phyloP scores from a whole-genome alignment of 2,329 filamentous ascomycete genomes.

The Hymenoscyphus linearis region DNA sequence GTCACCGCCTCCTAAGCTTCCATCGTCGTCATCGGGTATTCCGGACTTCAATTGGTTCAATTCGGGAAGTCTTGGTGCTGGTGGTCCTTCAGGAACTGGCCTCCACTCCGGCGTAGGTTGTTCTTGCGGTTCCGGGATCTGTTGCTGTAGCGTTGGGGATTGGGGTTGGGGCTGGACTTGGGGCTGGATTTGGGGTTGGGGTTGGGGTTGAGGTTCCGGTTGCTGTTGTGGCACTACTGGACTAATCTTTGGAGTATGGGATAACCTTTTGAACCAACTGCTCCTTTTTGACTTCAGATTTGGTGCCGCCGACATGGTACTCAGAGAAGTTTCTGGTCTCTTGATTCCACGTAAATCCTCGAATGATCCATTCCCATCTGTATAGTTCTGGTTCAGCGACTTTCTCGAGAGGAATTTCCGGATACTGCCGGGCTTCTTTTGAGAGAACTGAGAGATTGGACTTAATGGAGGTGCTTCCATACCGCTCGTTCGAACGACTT shows the following conservation, averaged over 20 bases:
- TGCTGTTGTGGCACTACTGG: not conserved
- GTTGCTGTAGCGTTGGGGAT: no score
- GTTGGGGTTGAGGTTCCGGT: not conserved
- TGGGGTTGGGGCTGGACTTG: no score
- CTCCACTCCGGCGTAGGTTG: not conserved
- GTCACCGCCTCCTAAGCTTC: conserved; percentile 30
- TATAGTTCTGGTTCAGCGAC: conserved; percentile 32
- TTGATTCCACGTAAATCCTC: conserved; percentile 25
- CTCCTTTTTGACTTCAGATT: conserved; percentile 25
- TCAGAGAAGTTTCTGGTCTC: conserved; percentile 28
- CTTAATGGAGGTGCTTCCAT: conserved; percentile 21
- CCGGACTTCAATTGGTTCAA: conserved; percentile 30
- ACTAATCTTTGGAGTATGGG: conserved; percentile 8
- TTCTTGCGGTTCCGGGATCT: not conserved
- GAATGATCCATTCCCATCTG: conserved; percentile 23
- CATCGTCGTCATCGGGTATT: conserved; percentile 27
- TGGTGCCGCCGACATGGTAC: conserved; percentile 21
- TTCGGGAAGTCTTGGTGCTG: conserved; percentile 32
- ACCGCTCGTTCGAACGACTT: conserved; percentile 18
- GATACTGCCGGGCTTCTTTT: conserved; percentile 32
- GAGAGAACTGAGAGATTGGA: conserved; percentile 26
- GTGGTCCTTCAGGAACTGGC: conserved; percentile 21
- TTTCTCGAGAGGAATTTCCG: conserved; percentile 34
- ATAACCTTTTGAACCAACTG: conserved; percentile 30
- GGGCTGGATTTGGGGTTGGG: not conserved